Percentiles rank a stretch among this genome's conserved stretches.
Conservation (phyloP, 768 basidiomycete genomes). For the Leccinum variicolor region DNA sequence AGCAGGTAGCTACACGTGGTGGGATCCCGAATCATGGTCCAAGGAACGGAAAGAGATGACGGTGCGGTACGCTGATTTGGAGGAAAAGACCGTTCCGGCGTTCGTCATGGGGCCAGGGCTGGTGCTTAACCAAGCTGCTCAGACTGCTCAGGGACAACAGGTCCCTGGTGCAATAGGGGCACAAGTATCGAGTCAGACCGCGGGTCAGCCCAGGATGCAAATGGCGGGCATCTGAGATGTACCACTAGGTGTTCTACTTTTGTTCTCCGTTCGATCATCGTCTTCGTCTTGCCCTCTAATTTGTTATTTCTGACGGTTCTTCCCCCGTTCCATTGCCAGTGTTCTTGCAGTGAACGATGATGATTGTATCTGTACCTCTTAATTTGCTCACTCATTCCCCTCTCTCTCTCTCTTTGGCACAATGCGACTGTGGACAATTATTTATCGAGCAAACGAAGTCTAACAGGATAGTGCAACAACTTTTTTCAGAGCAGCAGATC, state of each 20-base stretch:
- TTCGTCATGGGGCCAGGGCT: conserved; percentile 53
- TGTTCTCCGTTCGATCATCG: conserved; percentile 5
- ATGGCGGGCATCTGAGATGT: conserved; percentile 32
- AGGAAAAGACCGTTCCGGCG: conserved; percentile 67
- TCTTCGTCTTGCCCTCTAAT: conserved; percentile 10
- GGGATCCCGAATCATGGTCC: conserved; percentile 78
- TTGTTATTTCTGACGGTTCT: conserved; percentile 20
- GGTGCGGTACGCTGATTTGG: conserved; percentile 69
- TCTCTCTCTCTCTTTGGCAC: conserved; percentile 11
- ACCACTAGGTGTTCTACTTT: conserved; percentile 4
- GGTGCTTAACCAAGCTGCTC: conserved; percentile 34
- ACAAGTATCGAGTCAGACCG: conserved; percentile 24
- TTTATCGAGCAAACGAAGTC: conserved; percentile 4
- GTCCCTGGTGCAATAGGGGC: conserved; percentile 32
- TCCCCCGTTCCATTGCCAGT: conserved; percentile 17
- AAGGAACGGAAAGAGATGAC: conserved; percentile 78
- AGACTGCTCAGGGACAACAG: conserved; percentile 38
- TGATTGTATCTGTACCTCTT: conserved; percentile 36
- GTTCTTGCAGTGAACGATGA: conserved; percentile 36
- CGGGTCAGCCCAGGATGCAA: conserved; percentile 32
- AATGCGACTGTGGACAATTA: conserved; percentile 23
- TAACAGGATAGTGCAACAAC: background rate
- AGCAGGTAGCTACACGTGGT: conserved; percentile 86
- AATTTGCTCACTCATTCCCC: conserved; percentile 30
- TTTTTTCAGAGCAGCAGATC: conserved; percentile 40